Evolutionary conservation across 1,139 yeast species (phyloP).

Genomic region (Suhomyces panamericanus): DNA sequence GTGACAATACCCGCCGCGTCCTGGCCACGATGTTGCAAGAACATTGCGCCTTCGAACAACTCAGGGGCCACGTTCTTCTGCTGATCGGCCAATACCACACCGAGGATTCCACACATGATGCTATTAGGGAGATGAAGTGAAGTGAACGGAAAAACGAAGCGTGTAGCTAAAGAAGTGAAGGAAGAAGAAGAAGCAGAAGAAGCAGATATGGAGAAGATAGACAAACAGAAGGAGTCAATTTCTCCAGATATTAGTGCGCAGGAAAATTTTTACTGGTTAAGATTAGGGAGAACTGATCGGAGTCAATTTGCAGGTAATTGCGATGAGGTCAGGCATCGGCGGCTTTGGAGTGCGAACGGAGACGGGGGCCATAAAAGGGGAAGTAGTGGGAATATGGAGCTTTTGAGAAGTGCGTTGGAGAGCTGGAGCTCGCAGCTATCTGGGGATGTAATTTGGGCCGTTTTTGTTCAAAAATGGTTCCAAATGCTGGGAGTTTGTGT

Average conservation of each 20-base stretch:
- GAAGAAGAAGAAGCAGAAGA: no score
- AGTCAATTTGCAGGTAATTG: slow-evolving; percentile 1
- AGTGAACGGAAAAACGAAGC: not conserved
- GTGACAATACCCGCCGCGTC: slow-evolving; percentile 99
- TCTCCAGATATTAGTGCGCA: slow-evolving; percentile 3
- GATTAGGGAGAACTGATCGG: not conserved
- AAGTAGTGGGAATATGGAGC: not conserved
- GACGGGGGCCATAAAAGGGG: not conserved
- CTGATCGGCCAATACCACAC: slow-evolving; percentile 80
- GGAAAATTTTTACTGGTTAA: slow-evolving; percentile 9
- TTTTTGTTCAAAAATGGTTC: not conserved
- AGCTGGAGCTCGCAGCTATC: not conserved
- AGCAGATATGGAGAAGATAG: not conserved
- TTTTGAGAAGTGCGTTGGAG: not conserved
- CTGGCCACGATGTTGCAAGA: slow-evolving; percentile 96
- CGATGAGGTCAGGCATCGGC: slow-evolving; percentile 2
- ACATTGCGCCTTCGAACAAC: slow-evolving; percentile 88
- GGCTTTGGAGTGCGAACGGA: not conserved
- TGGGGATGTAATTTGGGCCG: not conserved
- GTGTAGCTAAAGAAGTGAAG: not conserved
- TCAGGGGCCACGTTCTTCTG: slow-evolving; percentile 79
- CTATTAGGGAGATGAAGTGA: not conserved
- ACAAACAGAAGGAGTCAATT: slow-evolving; percentile 4
- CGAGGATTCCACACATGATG: slow-evolving; percentile 91
- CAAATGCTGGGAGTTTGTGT: no score